Conservation (phyloP, 2,329 filamentous ascomycete genomes). For the Aureobasidium sp. region DNA sequence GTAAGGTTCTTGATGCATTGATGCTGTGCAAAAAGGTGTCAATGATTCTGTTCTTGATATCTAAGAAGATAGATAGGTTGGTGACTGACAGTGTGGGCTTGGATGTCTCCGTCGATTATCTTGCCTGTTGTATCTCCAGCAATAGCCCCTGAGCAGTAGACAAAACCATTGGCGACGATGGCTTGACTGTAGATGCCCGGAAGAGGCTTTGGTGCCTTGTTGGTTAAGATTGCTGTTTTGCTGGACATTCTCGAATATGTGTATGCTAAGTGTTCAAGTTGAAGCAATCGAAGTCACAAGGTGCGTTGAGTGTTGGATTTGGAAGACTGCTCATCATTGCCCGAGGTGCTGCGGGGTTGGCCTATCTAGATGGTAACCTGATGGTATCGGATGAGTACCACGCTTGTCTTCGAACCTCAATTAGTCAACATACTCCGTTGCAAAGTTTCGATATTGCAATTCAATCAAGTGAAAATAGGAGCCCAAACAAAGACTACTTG, state of each 20-base stretch:
- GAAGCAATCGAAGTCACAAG: not conserved
- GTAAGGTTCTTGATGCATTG: constrained; percentile 53
- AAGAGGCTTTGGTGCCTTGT: constrained; percentile 14
- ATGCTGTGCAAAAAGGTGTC: constrained; percentile 30
- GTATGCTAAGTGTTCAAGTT: not conserved
- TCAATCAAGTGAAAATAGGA: not conserved
- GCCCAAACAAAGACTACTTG: not conserved
- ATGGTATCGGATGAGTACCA: not conserved
- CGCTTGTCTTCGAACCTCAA: not conserved
- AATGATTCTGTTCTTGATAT: not conserved
- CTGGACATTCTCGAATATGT: not conserved
- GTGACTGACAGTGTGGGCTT: constrained; percentile 45
- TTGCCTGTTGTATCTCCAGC: constrained; percentile 50
- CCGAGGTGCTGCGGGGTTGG: not conserved
- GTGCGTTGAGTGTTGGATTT: too few species aligned
- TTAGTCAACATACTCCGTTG: not conserved
- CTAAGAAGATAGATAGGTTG: too few species aligned
- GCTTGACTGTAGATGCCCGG: constrained; percentile 27
- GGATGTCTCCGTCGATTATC: constrained; percentile 49
- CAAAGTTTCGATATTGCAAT: not conserved
- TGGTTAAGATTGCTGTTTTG: constrained; percentile 14
- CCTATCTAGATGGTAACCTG: constrained; percentile 4
- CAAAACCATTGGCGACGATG: constrained; percentile 48
- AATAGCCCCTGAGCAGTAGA: constrained; percentile 62
- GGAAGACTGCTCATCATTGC: too few species aligned